phyloP scores from a whole-genome alignment of 208 protist species.

The Vickermania ingenoplastis region DNA sequence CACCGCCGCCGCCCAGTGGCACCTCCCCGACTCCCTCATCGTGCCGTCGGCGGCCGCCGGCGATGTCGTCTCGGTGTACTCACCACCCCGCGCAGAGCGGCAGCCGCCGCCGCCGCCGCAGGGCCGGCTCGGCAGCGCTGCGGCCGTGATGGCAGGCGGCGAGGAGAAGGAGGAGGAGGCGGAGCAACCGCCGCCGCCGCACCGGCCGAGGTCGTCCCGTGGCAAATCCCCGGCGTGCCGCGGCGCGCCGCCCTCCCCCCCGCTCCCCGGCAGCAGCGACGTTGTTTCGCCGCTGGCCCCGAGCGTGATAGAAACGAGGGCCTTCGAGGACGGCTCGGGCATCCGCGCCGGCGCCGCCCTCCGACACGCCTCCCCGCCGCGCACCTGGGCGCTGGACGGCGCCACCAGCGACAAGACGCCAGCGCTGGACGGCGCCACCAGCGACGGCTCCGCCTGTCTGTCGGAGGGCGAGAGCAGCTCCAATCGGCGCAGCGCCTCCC shows the following conservation, averaged over 20 bases:
- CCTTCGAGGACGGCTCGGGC: not conserved
- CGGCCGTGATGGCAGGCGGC: no score
- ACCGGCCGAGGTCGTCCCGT: no score
- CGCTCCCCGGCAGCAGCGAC: not conserved
- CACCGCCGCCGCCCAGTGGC: not conserved
- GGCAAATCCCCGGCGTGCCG: no score
- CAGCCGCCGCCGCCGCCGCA: no score
- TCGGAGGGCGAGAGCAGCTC: no score
- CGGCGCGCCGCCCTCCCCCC: not conserved
- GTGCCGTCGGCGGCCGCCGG: not conserved
- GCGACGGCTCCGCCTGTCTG: not conserved
- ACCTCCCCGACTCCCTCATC: not conserved
- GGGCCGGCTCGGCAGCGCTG: no score
- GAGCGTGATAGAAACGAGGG: not conserved
- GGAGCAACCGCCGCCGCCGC: no score
- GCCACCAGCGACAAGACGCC: not conserved
- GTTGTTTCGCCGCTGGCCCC: not conserved
- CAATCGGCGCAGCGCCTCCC: not conserved
- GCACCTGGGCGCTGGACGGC: not conserved
- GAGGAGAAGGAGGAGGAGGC: no score
- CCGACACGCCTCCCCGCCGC: not conserved
- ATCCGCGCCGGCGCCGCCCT: not conserved
- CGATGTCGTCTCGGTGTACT: not conserved
- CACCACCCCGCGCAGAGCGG: no score
- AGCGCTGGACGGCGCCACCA: not conserved